Evolutionary conservation across 2,329 filamentous ascomycete species (phyloP).

Genomic region (Trichocomaceae sp.): DNA sequence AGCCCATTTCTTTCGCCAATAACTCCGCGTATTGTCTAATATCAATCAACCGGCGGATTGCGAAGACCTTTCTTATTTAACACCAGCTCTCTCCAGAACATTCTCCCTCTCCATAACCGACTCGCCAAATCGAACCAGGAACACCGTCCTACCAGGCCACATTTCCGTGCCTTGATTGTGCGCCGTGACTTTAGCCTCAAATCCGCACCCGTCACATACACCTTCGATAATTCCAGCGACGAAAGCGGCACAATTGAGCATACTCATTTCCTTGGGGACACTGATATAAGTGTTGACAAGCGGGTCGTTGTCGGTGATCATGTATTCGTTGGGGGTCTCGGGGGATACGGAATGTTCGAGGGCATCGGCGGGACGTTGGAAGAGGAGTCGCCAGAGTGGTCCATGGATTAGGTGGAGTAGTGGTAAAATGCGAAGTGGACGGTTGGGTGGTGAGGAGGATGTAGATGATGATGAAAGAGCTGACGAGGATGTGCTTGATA

Average conservation of each 20-base stretch:
- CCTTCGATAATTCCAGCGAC: constrained; percentile 94
- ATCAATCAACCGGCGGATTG: neutral
- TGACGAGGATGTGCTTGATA: constrained; percentile 74
- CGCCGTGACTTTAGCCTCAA: constrained; percentile 81
- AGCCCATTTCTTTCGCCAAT: neutral
- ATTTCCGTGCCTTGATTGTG: constrained; percentile 71
- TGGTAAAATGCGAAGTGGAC: constrained; percentile 80
- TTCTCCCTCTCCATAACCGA: constrained; percentile 89
- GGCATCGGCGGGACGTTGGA: constrained; percentile 81
- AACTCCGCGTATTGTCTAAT: neutral
- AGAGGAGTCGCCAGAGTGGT: constrained; percentile 85
- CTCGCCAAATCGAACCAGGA: constrained; percentile 85
- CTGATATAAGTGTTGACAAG: constrained; percentile 91
- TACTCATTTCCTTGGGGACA: constrained; percentile 89
- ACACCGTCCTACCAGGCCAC: constrained; percentile 96
- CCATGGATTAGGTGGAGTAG: constrained; percentile 95
- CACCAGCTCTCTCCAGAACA: constrained; percentile 59
- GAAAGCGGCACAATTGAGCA: constrained; percentile 93
- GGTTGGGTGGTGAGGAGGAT: constrained; percentile 60
- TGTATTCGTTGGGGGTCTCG: constrained; percentile 87
- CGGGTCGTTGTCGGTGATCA: constrained; percentile 98
- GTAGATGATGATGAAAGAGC: constrained; percentile 69
- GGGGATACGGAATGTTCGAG: constrained; percentile 82
- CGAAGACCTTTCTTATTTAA: constrained; percentile 30
- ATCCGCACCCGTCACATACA: constrained; percentile 86